These are phyloP conservation scores for Cercospora sojina DNA, from an alignment of 2,329 filamentous ascomycete genomes.

Conservation along the genomic window DNA sequence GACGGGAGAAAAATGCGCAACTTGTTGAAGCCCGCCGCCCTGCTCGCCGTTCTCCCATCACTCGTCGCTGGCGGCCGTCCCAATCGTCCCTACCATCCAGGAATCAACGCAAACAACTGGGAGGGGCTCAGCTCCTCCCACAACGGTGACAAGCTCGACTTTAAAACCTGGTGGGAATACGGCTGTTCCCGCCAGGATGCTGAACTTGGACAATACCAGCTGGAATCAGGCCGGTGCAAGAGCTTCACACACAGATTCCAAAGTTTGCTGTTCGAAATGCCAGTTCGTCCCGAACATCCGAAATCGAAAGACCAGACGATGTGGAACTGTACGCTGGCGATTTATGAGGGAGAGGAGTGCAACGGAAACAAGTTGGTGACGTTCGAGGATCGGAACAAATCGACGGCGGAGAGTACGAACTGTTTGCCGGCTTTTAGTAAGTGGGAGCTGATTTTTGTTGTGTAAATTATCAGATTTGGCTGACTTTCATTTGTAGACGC, in stretches of 20 bases:
- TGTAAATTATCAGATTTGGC: neutral
- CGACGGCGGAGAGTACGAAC: neutral
- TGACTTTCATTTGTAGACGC: neutral
- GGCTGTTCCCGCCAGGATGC: conserved; percentile 4
- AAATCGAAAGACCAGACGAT: neutral
- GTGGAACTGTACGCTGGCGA: conserved; percentile 1
- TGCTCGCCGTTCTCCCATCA: neutral
- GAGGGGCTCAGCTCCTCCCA: neutral
- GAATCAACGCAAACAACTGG: neutral
- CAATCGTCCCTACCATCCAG: neutral
- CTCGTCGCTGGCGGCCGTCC: neutral
- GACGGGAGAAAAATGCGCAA: neutral
- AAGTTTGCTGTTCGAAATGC: conserved; percentile 6
- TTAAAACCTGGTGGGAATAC: conserved; percentile 2
- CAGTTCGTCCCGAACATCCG: neutral
- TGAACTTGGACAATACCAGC: neutral
- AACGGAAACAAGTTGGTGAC: neutral
- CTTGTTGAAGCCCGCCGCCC: neutral
- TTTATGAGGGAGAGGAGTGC: conserved; percentile 1
- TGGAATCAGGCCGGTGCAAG: neutral
- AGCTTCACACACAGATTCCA: neutral
- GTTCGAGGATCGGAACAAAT: neutral
- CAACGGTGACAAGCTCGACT: neutral
- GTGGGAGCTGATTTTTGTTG: neutral
- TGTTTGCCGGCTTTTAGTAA: conserved; percentile 1